Percentiles rank a stretch among this genome's conserved stretches.
These are phyloP conservation scores for Salix arbutifolia DNA, from an alignment of 345 rosid genomes.

Conservation along the genomic window DNA sequence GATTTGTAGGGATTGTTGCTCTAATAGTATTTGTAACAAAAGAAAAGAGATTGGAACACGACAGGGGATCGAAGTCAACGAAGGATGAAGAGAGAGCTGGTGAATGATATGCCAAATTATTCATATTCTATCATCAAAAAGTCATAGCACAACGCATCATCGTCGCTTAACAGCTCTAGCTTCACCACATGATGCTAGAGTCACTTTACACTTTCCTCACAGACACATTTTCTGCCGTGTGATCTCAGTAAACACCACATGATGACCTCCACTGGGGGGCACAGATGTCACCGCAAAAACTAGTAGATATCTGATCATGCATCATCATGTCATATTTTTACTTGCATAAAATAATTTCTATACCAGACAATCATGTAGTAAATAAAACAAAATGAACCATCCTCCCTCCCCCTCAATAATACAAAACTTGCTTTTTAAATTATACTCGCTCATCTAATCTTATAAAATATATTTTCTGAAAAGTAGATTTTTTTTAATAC, in stretches of 20 bases:
- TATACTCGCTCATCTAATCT: too few relatives aligned
- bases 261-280: background rate
- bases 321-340: background rate
- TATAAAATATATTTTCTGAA: too few relatives aligned
- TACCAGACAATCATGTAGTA: conserved; percentile 20
- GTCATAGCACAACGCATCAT: conserved; percentile 35
- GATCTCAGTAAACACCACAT: background rate
- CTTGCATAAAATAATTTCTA: background rate
- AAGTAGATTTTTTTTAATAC: too few relatives aligned
- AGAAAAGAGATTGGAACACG: background rate
- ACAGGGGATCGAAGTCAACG: background rate
- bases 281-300: too few relatives aligned
- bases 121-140: background rate
- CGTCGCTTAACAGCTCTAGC: background rate
- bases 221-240: conserved; percentile 8
- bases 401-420: background rate
- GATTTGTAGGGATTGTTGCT: too few relatives aligned
- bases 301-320: background rate
- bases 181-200: background rate
- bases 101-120: background rate
- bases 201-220: conserved; percentile 11
- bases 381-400: background rate
- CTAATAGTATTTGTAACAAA: too few relatives aligned
- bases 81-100: too few relatives aligned
- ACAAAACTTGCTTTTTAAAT: background rate